Percentiles rank a stretch among this genome's conserved stretches.
phyloP scores from a whole-genome alignment of 2,329 filamentous ascomycete species.

The Botrytis galanthina region DNA sequence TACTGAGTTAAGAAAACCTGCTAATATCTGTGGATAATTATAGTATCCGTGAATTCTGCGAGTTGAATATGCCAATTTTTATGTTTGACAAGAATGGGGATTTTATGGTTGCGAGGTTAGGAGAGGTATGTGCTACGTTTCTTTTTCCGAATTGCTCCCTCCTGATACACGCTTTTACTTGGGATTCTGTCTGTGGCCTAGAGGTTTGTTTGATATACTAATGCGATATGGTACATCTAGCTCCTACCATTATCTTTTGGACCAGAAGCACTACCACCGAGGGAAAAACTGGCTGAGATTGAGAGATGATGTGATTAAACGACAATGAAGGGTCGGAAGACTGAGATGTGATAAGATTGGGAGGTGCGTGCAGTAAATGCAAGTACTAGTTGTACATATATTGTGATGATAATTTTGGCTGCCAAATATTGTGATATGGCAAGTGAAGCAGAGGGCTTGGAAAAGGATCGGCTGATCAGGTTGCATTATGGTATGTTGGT shows the following conservation, averaged over 20 bases:
- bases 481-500: neutral
- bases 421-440: neutral
- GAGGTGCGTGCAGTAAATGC: neutral
- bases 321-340: neutral
- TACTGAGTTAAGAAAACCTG: neutral
- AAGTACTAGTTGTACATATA: neutral
- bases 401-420: neutral
- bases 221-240: neutral
- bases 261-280: conserved; percentile 18
- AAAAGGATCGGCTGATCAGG: neutral
- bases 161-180: neutral
- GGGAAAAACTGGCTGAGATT: neutral
- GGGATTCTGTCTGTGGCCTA: neutral
- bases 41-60: conserved; percentile 75
- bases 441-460: neutral
- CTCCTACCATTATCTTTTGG: conserved; percentile 17
- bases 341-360: neutral
- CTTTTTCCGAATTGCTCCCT: neutral
- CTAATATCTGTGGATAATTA: neutral
- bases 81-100: conserved; percentile 87
- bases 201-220: neutral
- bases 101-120: conserved; percentile 67
- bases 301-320: neutral
- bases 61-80: conserved; percentile 70
- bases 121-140: conserved; percentile 51